Base-by-base conservation (phyloP, 202 grass and related monocot species). In the Elaeis oleifera region DNA sequence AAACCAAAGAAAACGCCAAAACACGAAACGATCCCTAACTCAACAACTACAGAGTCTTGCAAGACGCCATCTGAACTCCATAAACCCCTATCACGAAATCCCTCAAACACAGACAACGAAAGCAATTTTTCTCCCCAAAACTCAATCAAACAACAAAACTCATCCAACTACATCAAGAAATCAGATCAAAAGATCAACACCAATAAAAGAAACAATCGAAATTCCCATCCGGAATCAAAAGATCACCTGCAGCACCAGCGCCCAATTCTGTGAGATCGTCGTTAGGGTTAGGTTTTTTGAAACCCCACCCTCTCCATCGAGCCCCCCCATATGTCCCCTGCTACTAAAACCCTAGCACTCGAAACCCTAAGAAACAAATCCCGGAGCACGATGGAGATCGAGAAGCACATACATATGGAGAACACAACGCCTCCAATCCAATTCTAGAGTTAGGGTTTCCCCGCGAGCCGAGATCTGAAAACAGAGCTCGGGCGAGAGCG, bases 241-340 rank as follows among this genome's bases (percentile, higher is more conserved):
- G 14, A 48, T 25, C 36, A 64, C 61, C 61, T 23, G 39, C 32
- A 3, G 20, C 4, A 14, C 20, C 48, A 23, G 20, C 14, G 36
- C 22, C 21, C 44, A 23, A 22, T 23, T 16, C 21, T n/a, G 14
- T 39, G 36, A 50, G 20, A 15, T 13, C 36, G 19, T 49, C 19
- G 0, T 16, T 14, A 49, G 61, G n/a, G 19, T 8, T 6, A 21
- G 32, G 27, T 64, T 18, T 50, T 64, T 20, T 0, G 16, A 44
- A 44, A 44, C 36, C 36, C 36, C 58, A 18, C 58, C 58, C 24
- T 39, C 58, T 8, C 58, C 58, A n/a, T 61, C 58, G 48, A 64
- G 13, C 23, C 48, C 19, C 61, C 11, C 20, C 61, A 64, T 64
- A 8, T 2, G 6, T 44, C 36, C 36, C 36, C 36, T 13, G 9